Percentiles rank a stretch among this genome's conserved stretches.
Evolutionary conservation across 139 green algal genomes (phyloP).

Genomic region (Pycnococcus provasolii): DNA sequence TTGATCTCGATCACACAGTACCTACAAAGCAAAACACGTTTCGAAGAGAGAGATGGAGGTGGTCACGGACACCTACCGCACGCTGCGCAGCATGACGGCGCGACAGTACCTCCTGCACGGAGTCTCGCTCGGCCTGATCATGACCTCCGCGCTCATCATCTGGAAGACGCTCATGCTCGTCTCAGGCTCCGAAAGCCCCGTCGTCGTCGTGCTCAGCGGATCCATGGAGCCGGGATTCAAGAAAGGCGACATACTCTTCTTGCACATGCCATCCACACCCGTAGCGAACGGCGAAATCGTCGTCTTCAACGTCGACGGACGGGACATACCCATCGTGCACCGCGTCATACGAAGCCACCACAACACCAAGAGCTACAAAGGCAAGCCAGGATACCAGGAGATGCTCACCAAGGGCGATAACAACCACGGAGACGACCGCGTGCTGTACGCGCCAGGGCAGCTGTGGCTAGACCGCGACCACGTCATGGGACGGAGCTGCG

Average conservation of each 20-base stretch:
- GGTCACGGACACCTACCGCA: neutral
- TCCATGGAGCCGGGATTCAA: slow-evolving; percentile 97
- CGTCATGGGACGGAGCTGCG: slow-evolving; percentile 75
- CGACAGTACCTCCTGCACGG: slow-evolving; percentile 1
- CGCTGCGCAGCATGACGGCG: neutral
- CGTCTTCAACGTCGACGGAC: slow-evolving; percentile 86
- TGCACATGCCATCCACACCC: slow-evolving; percentile 63
- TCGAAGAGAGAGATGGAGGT: no score
- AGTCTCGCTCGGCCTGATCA: slow-evolving; percentile 66
- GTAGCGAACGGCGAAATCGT: slow-evolving; percentile 66
- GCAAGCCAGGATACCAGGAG: slow-evolving; percentile 37
- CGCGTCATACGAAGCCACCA: slow-evolving; percentile 75
- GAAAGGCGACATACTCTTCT: slow-evolving; percentile 93
- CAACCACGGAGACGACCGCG: slow-evolving; percentile 84
- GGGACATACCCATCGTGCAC: slow-evolving; percentile 97
- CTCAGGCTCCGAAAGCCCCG: slow-evolving; percentile 87
- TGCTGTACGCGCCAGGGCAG: slow-evolving; percentile 74
- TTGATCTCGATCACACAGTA: no score
- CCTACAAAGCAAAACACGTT: no score
- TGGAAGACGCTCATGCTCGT: slow-evolving; percentile 91
- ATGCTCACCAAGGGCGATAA: slow-evolving; percentile 96
- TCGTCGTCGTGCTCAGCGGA: slow-evolving; percentile 93
- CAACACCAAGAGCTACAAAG: neutral
- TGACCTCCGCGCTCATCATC: slow-evolving; percentile 91
- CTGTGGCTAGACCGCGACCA: slow-evolving; percentile 71